Evolutionary conservation across 306 rosid species (phyloP), one percentile per base, ranked within the genome.

Genomic region (Cajanus cajan): DNA sequence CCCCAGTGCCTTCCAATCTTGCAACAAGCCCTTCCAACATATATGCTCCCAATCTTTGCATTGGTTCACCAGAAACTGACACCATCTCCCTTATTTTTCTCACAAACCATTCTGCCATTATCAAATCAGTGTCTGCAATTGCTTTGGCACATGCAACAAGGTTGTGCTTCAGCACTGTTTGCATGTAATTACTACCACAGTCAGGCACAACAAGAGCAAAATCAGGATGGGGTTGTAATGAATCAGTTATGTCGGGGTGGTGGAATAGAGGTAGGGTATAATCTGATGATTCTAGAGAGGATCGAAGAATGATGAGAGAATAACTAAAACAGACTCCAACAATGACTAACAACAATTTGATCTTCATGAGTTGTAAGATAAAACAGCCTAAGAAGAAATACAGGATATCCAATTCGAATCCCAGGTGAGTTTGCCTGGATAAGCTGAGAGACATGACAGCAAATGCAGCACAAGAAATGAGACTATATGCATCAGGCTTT

Each of bases 1-100:
- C 90, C 68, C 97, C 98, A 0, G 99, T 89, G 7, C 93, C 79
- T 39, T 90, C 47, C 55, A 83, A 44, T 16, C 90, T 79, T 0
- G 99, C 99, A 52, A 96, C 94, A 13, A 96, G 91, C 25, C 99
- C 99, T 86, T 96, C 99, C 88, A 96, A 77, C 97, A 91, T 85
- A 87, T 96, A 96, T 14, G 99, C 99, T 65, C 99, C 99, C 86
- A 96, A 72, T 83, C 99, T 82, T 79, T 96, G 97, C 79, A 96
- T 88, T 4, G 99, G 99, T 74, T 96, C 96, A 0, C 99, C 99
- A 6, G 97, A 86, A 82, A 96, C 99, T 0, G 99, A 91, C 28
- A 96, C 99, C 92, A 91, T 86, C 75, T 83, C 85, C 19, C 97
- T 85, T 18, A 96, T 54, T 59, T 91, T 97, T 9, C 89, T 90